Percentiles rank a stretch among this genome's conserved stretches.
phyloP scores from a whole-genome alignment of 176 grass and related monocot genomes.

The Carex scoparia region DNA sequence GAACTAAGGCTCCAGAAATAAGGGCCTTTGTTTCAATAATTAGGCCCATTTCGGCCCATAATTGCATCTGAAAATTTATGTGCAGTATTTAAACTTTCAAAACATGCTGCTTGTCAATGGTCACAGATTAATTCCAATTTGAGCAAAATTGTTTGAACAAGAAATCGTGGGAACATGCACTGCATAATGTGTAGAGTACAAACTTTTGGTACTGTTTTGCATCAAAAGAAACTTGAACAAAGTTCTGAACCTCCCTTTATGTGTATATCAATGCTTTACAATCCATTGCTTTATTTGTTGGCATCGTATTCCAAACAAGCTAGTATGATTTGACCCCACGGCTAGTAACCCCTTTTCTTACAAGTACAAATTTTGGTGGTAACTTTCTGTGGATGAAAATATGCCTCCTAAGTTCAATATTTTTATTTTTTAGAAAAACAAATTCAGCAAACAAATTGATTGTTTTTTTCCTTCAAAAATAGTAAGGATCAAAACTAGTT shows the following conservation, averaged over 20 bases:
- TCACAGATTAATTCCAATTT: neutral
- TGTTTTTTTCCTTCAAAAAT: too few relatives aligned
- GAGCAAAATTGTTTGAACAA: neutral
- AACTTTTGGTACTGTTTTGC: neutral
- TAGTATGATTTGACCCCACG: neutral
- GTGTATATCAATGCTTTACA: neutral
- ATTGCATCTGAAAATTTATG: neutral
- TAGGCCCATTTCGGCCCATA: neutral
- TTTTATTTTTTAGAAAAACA: too few relatives aligned
- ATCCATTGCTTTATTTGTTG: constrained; percentile 2
- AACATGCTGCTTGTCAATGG: neutral
- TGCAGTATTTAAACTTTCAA: neutral
- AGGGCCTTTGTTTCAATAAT: neutral
- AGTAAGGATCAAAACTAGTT: too few relatives aligned
- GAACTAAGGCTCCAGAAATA: neutral
- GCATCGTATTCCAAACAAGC: constrained; percentile 4
- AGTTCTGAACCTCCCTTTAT: neutral
- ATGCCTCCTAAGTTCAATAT: neutral
- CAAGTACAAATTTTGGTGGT: neutral
- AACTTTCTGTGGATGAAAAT: neutral
- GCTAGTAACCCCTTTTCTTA: neutral
- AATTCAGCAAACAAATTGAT: too few relatives aligned
- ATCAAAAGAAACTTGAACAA: neutral
- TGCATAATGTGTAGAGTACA: neutral
- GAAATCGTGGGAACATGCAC: neutral